Percentiles rank a stretch among this genome's conserved stretches.
These are phyloP conservation scores for Colletotrichum sp. DNA, from an alignment of 2,329 filamentous ascomycete species.

Conservation along the genomic window DNA sequence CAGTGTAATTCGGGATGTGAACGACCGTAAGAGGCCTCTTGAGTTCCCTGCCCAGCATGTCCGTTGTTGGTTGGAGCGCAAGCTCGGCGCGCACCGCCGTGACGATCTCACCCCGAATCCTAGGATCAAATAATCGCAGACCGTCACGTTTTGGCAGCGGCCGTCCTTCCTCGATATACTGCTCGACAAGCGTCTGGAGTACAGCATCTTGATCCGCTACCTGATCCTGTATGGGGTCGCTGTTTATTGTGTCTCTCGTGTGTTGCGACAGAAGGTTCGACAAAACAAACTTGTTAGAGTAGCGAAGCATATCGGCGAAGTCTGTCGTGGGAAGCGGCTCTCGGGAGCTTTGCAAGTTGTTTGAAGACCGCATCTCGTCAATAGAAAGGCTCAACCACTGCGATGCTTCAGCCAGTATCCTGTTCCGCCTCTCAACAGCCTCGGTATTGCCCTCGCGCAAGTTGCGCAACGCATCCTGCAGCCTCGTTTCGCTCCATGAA, in stretches of 20 bases:
- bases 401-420: constrained; percentile 15
- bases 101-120: constrained; percentile 30
- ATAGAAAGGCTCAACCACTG: constrained; percentile 19
- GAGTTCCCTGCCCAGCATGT: constrained; percentile 24
- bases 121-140: constrained; percentile 10
- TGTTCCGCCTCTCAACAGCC: constrained; percentile 9
- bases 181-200: constrained; percentile 6
- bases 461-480: background rate
- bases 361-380: constrained; percentile 17
- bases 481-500: constrained; percentile 9
- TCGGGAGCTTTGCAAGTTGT: background rate
- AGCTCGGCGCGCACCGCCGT: constrained; percentile 37
- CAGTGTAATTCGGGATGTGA: constrained; percentile 38
- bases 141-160: constrained; percentile 4
- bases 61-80: constrained; percentile 24
- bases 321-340: constrained; percentile 17
- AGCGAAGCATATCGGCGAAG: constrained; percentile 20
- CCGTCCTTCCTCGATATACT: constrained; percentile 16
- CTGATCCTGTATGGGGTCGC: background rate
- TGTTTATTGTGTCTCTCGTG: background rate
- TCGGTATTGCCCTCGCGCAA: constrained; percentile 14
- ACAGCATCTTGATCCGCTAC: background rate
- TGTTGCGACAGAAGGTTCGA: constrained; percentile 17
- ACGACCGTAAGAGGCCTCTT: constrained; percentile 39
- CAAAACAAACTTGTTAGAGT: constrained; percentile 12